These are phyloP conservation scores for Apiospora rasikravindrae DNA, from an alignment of 2,329 filamentous ascomycete species.

Conservation along the genomic window DNA sequence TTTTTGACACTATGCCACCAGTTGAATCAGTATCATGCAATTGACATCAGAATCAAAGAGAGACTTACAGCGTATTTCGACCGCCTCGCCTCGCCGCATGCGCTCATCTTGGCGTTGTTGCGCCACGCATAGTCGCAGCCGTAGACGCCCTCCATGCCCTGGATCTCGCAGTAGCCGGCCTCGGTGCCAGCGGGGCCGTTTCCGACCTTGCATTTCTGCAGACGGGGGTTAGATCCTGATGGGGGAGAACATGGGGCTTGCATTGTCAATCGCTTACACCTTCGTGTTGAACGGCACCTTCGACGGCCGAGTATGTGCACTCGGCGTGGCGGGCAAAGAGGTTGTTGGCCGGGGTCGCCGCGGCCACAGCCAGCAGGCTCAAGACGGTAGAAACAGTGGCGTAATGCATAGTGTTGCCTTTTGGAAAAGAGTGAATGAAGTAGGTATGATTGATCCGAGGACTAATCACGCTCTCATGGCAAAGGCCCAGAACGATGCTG, in stretches of 20 bases:
- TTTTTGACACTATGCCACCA: neutral
- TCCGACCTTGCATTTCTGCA: constrained; percentile 2
- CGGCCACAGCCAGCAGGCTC: neutral
- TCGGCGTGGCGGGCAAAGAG: constrained; percentile 17
- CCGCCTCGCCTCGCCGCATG: neutral
- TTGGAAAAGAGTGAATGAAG: neutral
- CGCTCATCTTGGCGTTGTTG: neutral
- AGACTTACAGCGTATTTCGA: constrained; percentile 19
- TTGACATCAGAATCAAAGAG: too few species aligned
- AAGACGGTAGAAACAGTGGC: neutral
- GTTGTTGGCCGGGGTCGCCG: constrained; percentile 15
- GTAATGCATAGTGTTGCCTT: neutral
- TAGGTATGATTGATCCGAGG: neutral
- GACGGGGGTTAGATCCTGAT: neutral
- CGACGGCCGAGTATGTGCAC: constrained; percentile 5
- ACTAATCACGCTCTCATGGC: neutral
- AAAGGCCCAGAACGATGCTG: neutral
- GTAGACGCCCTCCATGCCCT: neutral
- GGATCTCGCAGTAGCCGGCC: neutral
- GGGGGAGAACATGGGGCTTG: neutral
- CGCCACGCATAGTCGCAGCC: constrained; percentile 18
- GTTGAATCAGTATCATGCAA: neutral
- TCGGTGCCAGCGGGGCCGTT: neutral
- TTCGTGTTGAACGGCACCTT: neutral
- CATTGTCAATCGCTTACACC: neutral